Evolutionary conservation across 176 grass and related monocot species (phyloP), one percentile per base, ranked within the genome.

Genomic region (Alloteropsis semialata): DNA sequence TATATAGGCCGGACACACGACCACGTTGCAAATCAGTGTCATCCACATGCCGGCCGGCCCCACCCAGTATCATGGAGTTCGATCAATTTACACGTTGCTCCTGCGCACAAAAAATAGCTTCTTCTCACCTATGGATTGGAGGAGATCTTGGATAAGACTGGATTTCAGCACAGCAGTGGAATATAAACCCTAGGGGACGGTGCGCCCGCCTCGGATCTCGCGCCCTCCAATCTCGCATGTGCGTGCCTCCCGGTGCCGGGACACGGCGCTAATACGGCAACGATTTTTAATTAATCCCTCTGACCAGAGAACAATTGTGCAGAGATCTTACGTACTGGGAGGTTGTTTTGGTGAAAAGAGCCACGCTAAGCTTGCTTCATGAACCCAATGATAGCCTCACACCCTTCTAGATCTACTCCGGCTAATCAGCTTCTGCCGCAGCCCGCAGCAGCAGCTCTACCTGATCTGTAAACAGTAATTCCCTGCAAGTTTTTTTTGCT

Each of bases 341-440:
- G 27, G 9, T 72, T 78, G 33, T 70, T 88, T 88, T 70, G 41
- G 73, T 53, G 54, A 60, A 60, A 69, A 53, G 45, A 72, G 24
- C 0, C 30, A 10, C 14, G 25, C 21, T 34, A 27, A 32, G 36
- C 78, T 63, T 19, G 36, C 78, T 63, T 19, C 80, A 45, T 83
- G 65, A 10, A 5, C 3, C 55, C 29, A 88, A 78, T 83, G 10
- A 83, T 72, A 57, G 53, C 17, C 44, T 75, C 37, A 32, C 65
- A 69, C 81, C 83, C 64, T 83, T 72, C 34, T 53, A 65, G 86
- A 82, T 87, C 85, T 78, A 39, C 30, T 80, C 39, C 68, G 5
- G n/a, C 63, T 60, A 80, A 66, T 48, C 21, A 78, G 42, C 45
- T 53, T 10, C 33, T 37, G 18, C 24, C 9, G 2, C 53, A n/a